Conservation (phyloP, 768 basidiomycete genomes). For the Suillus alpinus region DNA sequence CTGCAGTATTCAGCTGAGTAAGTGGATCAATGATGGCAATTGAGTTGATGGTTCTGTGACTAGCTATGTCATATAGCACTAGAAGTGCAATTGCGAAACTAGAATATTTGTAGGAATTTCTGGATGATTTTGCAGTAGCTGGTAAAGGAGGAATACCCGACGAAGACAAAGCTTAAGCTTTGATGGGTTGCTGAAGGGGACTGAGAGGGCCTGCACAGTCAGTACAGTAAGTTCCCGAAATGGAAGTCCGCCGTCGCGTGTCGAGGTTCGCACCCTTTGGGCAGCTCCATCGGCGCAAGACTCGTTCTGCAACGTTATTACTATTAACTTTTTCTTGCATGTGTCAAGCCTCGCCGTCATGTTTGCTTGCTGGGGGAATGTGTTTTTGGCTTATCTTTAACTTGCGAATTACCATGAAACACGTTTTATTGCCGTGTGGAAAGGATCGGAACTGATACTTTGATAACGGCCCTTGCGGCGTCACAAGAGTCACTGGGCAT, state of each 20-base stretch:
- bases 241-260: conserved; percentile 27
- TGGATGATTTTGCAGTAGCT: conserved; percentile 19
- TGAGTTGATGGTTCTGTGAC: conserved; percentile 18
- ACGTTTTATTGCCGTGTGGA: conserved; percentile 15
- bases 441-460: not conserved
- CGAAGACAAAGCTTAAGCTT: conserved; percentile 14
- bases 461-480: not conserved
- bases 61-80: conserved; percentile 25
- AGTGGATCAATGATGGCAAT: conserved; percentile 70
- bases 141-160: conserved; percentile 12
- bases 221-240: conserved; percentile 17
- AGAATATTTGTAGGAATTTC: conserved; percentile 17
- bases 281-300: too few relatives aligned
- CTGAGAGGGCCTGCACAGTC: conserved; percentile 17
- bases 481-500: not conserved
- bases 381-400: conserved; percentile 7
- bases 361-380: not conserved
- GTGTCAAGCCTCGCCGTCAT: not conserved
- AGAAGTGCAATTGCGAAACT: conserved; percentile 16
- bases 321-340: not conserved
- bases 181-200: conserved; percentile 21
- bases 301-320: not conserved
- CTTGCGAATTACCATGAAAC: conserved; percentile 6
- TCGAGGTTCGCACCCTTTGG: conserved; percentile 13
- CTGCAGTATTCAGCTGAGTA: conserved; percentile 52